Base-by-base conservation (phyloP, 78 protist species). In the Dictyostelium citrinum region DNA sequence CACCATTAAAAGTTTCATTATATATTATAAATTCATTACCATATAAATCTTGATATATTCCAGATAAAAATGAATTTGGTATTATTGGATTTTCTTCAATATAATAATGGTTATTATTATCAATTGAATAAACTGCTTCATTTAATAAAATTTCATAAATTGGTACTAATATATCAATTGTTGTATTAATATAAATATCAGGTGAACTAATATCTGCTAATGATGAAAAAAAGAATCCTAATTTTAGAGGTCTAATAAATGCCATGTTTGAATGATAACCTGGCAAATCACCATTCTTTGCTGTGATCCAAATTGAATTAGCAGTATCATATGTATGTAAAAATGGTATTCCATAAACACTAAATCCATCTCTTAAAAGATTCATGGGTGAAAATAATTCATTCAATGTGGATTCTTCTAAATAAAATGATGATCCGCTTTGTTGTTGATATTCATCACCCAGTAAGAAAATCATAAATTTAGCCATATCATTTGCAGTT, bases 171-270 rank as follows among this genome's bases (percentile, higher is more conserved):
- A 84, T 55, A 11, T 84, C 31, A 5, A 84, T 10, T 17, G 74
- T 37, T 2, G 58, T 33, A 9, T 12, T 24, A 4, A 33, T 49
- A 20, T 17, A 76, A 39, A 74, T 41, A 24, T 80, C 81, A 2
- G 20, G 9, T 5, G 29, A 1, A 8, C 24, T 31, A 78, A 74
- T 11, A 71, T 72, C 58, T 45, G 49, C 8, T 82, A 90, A 74
- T 24, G 93, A 67, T n/a, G 60, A 33, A 58, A 71, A 72, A 61
- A 90, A 90, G 24, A 76, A 29, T 35, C 93, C 93, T 12, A 90
- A 14, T 37, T 77, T 74, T 22, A 68, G n/a, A 12, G 49, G 58
- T 51, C 61, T 41, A 12, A 37, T 35, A 33, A 90, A 27, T n/a
- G 79, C 74, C 31, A 90, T 20, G 31, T 90, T 82, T 6, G 84